Percentiles rank a stretch among this genome's conserved stretches.
Conservation (phyloP, 768 basidiomycete species). For the Leccinum arenicola region DNA sequence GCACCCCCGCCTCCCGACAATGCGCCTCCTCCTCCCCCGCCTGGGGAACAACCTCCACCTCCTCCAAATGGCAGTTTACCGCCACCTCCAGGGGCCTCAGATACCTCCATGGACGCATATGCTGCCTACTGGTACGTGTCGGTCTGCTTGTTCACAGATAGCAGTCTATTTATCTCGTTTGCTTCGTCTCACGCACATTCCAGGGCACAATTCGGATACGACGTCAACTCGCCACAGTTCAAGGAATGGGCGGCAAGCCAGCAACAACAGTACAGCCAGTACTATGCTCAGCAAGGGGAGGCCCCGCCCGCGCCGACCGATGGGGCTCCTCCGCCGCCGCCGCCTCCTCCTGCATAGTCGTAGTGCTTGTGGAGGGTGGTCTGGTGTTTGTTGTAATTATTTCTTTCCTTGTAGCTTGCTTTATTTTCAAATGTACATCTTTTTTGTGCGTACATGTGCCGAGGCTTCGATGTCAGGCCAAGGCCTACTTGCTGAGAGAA, state of each 20-base stretch:
- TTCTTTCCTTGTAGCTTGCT: slow-evolving; percentile 25
- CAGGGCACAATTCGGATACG: slow-evolving; percentile 85
- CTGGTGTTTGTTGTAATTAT: slow-evolving; percentile 19
- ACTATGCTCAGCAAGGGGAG: slow-evolving; percentile 64
- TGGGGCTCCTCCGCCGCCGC: slow-evolving; percentile 16
- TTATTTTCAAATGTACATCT: slow-evolving; percentile 33
- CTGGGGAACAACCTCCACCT: slow-evolving; percentile 52
- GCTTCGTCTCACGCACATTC: neutral
- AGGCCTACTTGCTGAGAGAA: no score
- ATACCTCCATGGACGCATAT: slow-evolving; percentile 49
- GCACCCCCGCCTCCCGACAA: slow-evolving; percentile 39
- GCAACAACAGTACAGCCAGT: slow-evolving; percentile 72
- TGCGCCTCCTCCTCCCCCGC: slow-evolving; percentile 46
- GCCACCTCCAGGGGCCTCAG: slow-evolving; percentile 42
- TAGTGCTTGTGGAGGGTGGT: neutral
- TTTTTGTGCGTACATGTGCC: slow-evolving; percentile 5
- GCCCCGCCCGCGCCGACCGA: slow-evolving; percentile 24
- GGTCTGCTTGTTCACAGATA: neutral
- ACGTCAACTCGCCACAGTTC: slow-evolving; percentile 78
- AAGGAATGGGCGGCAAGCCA: slow-evolving; percentile 71
- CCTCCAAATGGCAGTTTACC: slow-evolving; percentile 43
- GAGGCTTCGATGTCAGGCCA: no score
- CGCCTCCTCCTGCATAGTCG: slow-evolving; percentile 27
- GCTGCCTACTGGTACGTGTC: slow-evolving; percentile 55
- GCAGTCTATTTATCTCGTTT: neutral